Conservation (phyloP, 805 yeast genomes). For the Zygosaccharomyces rouxii region DNA sequence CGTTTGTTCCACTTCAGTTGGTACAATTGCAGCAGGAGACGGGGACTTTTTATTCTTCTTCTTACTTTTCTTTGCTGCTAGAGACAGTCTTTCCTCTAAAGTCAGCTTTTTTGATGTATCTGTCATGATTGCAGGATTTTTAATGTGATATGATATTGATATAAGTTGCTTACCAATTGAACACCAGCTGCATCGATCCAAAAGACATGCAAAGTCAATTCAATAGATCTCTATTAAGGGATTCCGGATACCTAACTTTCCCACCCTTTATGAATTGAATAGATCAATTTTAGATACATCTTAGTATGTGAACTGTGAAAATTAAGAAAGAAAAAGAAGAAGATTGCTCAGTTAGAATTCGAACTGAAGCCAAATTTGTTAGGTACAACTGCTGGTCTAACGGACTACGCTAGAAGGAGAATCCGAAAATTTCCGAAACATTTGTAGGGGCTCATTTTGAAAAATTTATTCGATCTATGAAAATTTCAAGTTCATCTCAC, state of each 20-base stretch:
- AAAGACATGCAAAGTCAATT: neutral
- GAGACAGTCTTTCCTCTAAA: slow-evolving; percentile 77
- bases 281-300: too few relatives aligned
- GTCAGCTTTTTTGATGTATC: slow-evolving; percentile 57
- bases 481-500: slow-evolving; percentile 2
- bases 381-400: too few relatives aligned
- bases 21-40: slow-evolving; percentile 11
- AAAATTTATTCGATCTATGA: neutral
- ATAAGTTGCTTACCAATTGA: neutral
- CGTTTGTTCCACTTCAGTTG: neutral
- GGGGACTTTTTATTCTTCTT: slow-evolving; percentile 29
- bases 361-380: neutral
- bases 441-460: neutral
- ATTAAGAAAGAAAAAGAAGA: neutral
- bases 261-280: too few relatives aligned
- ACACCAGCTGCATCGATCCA: neutral
- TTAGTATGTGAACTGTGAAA: neutral
- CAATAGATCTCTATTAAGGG: neutral
- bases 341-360: neutral
- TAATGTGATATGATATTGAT: neutral
- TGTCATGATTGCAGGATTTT: slow-evolving; percentile 6
- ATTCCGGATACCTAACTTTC: neutral
- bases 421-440: too few relatives aligned
- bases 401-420: too few relatives aligned
- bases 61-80: slow-evolving; percentile 58